Conservation (phyloP, 2,329 filamentous ascomycete genomes). For the Sarocladium brachiariae region DNA sequence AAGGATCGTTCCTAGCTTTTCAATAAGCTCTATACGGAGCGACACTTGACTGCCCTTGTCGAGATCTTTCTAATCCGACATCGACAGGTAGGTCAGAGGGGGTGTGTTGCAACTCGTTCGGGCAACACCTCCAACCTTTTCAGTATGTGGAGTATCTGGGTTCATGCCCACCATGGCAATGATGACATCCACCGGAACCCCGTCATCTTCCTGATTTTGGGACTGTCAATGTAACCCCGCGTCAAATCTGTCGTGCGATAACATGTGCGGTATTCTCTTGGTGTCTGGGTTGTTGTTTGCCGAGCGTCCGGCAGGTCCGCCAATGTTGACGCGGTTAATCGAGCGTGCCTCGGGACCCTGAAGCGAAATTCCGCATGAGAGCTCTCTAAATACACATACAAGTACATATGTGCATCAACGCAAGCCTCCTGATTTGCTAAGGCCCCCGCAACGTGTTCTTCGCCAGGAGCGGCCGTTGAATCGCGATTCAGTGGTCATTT, state of each 20-base stretch:
- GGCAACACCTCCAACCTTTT: not conserved
- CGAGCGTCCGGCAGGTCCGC: slow-evolving; percentile 8
- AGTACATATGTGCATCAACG: too few relatives aligned
- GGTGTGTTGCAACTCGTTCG: not conserved
- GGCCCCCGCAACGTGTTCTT: not conserved
- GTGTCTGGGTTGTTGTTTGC: not conserved
- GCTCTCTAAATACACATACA: not conserved
- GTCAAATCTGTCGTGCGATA: slow-evolving; percentile 1
- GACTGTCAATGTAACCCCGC: slow-evolving; percentile 9
- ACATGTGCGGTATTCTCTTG: slow-evolving; percentile 1
- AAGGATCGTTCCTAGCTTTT: not conserved
- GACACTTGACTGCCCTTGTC: not conserved
- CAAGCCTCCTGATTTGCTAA: not conserved
- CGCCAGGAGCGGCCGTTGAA: not conserved
- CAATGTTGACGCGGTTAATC: slow-evolving; percentile 3
- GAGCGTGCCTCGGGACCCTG: slow-evolving; percentile 8
- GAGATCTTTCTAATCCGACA: not conserved
- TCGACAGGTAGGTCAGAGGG: slow-evolving; percentile 3
- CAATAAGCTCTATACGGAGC: not conserved
- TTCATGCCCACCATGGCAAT: slow-evolving; percentile 6
- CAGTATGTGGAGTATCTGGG: not conserved
- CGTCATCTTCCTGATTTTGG: slow-evolving; percentile 9
- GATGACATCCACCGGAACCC: slow-evolving; percentile 3
- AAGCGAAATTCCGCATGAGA: slow-evolving; percentile 1
- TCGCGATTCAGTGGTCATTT: not conserved